These are phyloP conservation scores for Nepenthes alata DNA, from an alignment of 179 eudicot species.

Conservation along the genomic window DNA sequence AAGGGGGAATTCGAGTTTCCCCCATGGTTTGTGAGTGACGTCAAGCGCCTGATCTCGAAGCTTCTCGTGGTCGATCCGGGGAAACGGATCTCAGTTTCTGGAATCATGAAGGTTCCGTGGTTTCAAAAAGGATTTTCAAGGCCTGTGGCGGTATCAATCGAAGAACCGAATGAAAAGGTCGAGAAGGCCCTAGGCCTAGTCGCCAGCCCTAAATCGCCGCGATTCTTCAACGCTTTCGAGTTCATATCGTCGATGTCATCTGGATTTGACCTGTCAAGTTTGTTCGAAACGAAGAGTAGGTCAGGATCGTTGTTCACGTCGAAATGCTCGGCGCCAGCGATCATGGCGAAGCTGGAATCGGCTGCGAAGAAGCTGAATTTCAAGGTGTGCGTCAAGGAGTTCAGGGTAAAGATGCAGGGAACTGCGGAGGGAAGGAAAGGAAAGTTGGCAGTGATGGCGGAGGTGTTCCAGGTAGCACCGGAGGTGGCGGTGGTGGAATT, in stretches of 20 bases:
- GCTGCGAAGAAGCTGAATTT: conserved; percentile 38
- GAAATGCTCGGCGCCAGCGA: conserved; percentile 32
- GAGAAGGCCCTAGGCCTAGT: neutral
- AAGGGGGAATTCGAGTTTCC: conserved; percentile 37
- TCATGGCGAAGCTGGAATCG: conserved; percentile 30
- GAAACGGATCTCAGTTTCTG: conserved; percentile 25
- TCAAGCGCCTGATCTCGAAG: conserved; percentile 27
- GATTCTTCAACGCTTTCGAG: conserved; percentile 70
- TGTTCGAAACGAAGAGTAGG: conserved; percentile 37
- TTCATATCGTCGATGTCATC: conserved; percentile 78
- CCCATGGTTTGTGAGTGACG: conserved; percentile 31
- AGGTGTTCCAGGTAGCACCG: conserved; percentile 78
- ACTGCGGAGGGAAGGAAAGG: conserved; percentile 56
- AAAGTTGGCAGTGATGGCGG: conserved; percentile 41
- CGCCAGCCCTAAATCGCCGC: conserved; percentile 14
- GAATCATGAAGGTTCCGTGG: conserved; percentile 30
- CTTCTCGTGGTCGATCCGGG: conserved; percentile 29
- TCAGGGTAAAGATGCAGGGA: conserved; percentile 51
- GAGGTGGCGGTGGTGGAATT: conserved; percentile 73
- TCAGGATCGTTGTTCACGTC: conserved; percentile 58
- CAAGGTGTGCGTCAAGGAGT: conserved; percentile 37
- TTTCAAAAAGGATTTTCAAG: conserved; percentile 22
- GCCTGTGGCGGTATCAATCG: neutral
- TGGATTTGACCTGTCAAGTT: conserved; percentile 57
- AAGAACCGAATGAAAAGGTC: neutral